These are phyloP conservation scores for Turritis glabra DNA, from an alignment of 345 rosid species.

Conservation along the genomic window DNA sequence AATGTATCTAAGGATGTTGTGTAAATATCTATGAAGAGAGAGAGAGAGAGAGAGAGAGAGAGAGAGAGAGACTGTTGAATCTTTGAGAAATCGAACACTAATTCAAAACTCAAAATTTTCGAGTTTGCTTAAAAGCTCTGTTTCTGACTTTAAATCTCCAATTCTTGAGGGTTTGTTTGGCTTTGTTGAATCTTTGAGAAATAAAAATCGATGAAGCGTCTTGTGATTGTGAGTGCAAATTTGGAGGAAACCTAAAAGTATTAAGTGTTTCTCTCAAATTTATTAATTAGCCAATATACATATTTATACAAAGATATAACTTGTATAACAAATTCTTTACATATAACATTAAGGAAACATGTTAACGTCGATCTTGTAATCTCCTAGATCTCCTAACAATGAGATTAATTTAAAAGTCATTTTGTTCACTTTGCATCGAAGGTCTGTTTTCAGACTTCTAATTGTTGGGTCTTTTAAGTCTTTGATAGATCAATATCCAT, in stretches of 20 bases:
- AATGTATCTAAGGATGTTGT: slow-evolving; percentile 12
- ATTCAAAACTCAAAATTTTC: background rate
- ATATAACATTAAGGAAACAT: too few relatives aligned
- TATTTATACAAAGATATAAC: too few relatives aligned
- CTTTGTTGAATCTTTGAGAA: background rate
- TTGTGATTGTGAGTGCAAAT: slow-evolving; percentile 4
- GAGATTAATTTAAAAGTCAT: too few relatives aligned
- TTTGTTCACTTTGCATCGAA: background rate
- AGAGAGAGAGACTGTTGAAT: background rate
- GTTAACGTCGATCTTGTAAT: too few relatives aligned
- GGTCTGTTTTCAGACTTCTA: background rate
- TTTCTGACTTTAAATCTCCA: background rate
- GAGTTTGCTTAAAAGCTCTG: background rate
- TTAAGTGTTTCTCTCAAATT: too few relatives aligned
- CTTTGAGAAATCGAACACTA: slow-evolving; percentile 13
- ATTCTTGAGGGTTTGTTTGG: background rate
- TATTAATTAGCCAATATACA: too few relatives aligned
- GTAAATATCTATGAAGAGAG: slow-evolving; percentile 32
- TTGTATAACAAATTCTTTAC: too few relatives aligned
- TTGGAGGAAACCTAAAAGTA: too few relatives aligned
- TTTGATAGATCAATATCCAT: too few relatives aligned
- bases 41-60: slow-evolving; percentile 1
- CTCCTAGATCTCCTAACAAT: too few relatives aligned
- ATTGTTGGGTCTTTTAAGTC: too few relatives aligned
- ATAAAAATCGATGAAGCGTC: background rate